Evolutionary conservation across 164 flowering plant genomes (phyloP), one percentile per base, ranked within the genome.

Genomic region (Amborella trichopoda): DNA sequence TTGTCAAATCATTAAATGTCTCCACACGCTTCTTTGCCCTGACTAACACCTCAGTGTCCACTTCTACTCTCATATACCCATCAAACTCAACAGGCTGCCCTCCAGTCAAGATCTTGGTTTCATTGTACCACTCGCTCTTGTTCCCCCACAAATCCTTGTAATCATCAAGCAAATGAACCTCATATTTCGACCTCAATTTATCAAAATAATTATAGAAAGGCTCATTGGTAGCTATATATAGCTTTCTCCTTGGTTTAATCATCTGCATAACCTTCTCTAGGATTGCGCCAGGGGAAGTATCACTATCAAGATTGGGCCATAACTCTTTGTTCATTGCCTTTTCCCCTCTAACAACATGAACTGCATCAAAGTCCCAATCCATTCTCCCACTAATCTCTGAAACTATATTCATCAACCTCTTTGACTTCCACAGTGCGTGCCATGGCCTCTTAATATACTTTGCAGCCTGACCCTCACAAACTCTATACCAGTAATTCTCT

Each of bases 361-460:
- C 93, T 0, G 88, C 94, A 63, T 91, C 98, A 41, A 78, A 91
- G 66, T 91, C 95, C 98, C 98, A 91, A 61, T 91, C 95, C 93
- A 91, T 73, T 44, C 54, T 53, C 34, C 93, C 96, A 49, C 93
- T 78, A 25, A 91, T 87, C 59, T 70, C 93, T 5, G 98, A 56
- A 20, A 91, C 98, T 28, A 91, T 87, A 47, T 87, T 87, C 96
- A 91, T 87, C 48, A 91, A 53, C 52, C 98, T 69, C 75, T 87
- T 91, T 4, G 98, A 91, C 60, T 91, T 91, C 95, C 96, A 91
- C 10, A 87, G 3, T 2, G 93, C 79, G 25, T 83, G 93, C 98
- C 98, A 91, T 2, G 98, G 95, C 58, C 96, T 69, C 59, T 84
- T 76, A 28, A 91, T 64, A 54, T 73, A 71, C 49, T 79, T 83